Base-by-base conservation (phyloP, 805 yeast genomes). In the Wickerhamiella brachini region DNA sequence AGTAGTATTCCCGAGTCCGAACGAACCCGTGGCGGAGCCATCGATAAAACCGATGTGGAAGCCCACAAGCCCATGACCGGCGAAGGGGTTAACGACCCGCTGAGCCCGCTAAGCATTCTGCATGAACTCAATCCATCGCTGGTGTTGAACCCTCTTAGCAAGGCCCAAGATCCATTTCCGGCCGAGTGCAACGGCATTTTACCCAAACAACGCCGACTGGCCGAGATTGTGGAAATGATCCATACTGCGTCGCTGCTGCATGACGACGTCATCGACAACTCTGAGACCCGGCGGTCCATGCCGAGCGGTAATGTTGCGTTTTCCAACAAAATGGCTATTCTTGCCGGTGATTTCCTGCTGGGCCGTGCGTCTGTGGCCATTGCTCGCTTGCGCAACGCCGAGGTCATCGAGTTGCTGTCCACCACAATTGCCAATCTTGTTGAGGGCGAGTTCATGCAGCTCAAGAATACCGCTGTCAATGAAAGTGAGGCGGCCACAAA, bases 361-460 rank as follows among this genome's bases (percentile, higher is more conserved):
- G 98, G 96, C 17, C 76, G 98, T 60, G 97, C 98, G 0, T 89
- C 97, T 0, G 97, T 93, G 9, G 89, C 96, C 2, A 81, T 93
- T 57, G 94, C 97, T 12, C 73, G 98, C 54, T 70, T 93, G 48
- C 75, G 97, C 63, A 90, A 93, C 65, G 90, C 96, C n/a, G 97
- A 93, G 70, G 98, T 93, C 45, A 89, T 88, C 53, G 98, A 93
- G 70, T 74, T 93, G 54, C 79, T 93, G 71, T 88, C 97, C 2
- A 90, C 96, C 13, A 84, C 96, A 31, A 93, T 93, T 64, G 98
- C 97, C 12, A 93, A 93, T 65, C 74, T 93, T 54, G 97, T 93
- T 1, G 98, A 93, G 69, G 98, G 98, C 48, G 98, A 93, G 69
- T 90, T 93, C 65, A 93, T 93, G 97, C 98, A 93, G 70, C 77